Percentiles rank a stretch among this genome's conserved stretches.
Conservation (phyloP, 2,329 filamentous ascomycete genomes). For the Sporothrix protearum region DNA sequence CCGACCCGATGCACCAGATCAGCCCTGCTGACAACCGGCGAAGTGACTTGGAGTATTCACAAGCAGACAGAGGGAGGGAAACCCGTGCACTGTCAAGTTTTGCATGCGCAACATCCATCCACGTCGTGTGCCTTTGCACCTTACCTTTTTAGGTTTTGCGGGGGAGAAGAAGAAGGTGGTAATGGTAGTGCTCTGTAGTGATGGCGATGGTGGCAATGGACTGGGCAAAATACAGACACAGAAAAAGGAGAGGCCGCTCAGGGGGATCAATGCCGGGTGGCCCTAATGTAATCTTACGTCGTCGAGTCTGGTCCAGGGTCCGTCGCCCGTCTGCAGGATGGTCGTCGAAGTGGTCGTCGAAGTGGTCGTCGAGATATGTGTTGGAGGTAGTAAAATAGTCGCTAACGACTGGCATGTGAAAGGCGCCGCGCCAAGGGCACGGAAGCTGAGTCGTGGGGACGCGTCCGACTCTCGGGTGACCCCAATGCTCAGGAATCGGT, state of each 20-base stretch:
- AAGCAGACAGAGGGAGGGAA: constrained; percentile 16
- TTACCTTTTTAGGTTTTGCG: background rate
- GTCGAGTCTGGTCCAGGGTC: background rate
- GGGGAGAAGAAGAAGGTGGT: background rate
- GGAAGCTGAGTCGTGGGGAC: background rate
- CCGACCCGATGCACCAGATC: constrained; percentile 8
- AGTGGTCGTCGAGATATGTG: background rate
- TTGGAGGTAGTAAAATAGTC: background rate
- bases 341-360: background rate
- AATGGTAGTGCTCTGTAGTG: background rate
- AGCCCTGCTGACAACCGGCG: background rate
- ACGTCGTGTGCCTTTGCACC: background rate
- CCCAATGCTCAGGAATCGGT: background rate
- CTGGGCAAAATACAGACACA: background rate
- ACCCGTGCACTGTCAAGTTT: background rate
- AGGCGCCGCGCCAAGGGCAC: background rate
- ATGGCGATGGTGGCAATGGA: background rate
- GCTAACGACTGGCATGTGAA: constrained; percentile 11
- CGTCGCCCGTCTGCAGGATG: background rate
- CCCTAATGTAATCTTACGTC: background rate
- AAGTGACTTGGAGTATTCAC: background rate
- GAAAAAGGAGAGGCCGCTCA: background rate
- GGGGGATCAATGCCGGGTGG: background rate
- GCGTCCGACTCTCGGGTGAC: background rate
- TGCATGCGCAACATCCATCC: background rate